Conservation (phyloP, 345 rosid species). For the Euclidium syriacum region DNA sequence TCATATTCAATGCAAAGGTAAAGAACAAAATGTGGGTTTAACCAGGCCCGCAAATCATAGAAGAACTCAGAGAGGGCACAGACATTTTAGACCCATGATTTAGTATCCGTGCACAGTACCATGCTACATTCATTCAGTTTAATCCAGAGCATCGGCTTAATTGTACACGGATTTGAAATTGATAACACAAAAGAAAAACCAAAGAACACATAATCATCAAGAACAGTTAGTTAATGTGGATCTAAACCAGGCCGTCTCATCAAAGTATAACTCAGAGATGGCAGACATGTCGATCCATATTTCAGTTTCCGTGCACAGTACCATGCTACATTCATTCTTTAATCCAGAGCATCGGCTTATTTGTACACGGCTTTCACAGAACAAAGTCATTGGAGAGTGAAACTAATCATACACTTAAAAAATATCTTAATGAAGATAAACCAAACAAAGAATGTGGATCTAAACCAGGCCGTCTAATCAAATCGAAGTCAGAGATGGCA, state of each 20-base stretch:
- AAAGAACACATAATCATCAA: neutral
- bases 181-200: neutral
- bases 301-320: constrained; percentile 43
- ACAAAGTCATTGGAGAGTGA: too few species aligned
- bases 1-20: neutral
- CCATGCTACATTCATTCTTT: constrained; percentile 49
- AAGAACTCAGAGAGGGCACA: constrained; percentile 39
- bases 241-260: constrained; percentile 29
- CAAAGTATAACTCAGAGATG: constrained; percentile 7
- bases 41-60: constrained; percentile 31
- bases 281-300: constrained; percentile 23
- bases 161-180: constrained; percentile 11
- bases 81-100: constrained; percentile 23
- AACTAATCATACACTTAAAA: too few species aligned
- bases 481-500: constrained; percentile 14
- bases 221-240: constrained; percentile 25
- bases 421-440: neutral
- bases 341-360: constrained; percentile 58
- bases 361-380: constrained; percentile 15
- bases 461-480: constrained; percentile 31
- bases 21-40: constrained; percentile 5
- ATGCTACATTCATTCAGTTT: constrained; percentile 44
- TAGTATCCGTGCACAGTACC: constrained; percentile 49
- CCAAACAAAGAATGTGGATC: neutral
- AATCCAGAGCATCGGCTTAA: constrained; percentile 58